Percentiles rank a stretch among this genome's conserved stretches.
phyloP scores from a whole-genome alignment of 352 stramenopile species.

The Phytophthora kernoviae region DNA sequence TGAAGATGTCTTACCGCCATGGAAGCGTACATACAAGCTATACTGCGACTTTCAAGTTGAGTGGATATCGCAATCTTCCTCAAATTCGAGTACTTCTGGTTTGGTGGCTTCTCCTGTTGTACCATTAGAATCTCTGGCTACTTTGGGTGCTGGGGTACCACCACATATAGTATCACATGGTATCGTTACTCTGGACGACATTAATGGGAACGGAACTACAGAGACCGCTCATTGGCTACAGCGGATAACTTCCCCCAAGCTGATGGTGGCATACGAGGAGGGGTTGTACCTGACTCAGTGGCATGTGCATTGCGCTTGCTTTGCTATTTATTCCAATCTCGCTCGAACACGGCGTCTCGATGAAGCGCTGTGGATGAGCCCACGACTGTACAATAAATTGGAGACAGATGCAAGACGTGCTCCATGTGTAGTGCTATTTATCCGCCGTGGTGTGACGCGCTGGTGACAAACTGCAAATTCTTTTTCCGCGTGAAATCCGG shows the following conservation, averaged over 20 bases:
- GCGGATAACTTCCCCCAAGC: slow-evolving; percentile 21
- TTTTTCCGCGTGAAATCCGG: slow-evolving; percentile 77
- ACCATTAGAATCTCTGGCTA: slow-evolving; percentile 19
- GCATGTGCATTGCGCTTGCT: slow-evolving; percentile 60
- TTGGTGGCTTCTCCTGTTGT: background rate
- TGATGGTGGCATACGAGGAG: slow-evolving; percentile 7
- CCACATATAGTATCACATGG: slow-evolving; percentile 24
- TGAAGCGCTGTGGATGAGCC: slow-evolving; percentile 68
- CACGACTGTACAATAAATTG: slow-evolving; percentile 81
- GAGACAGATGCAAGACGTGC: slow-evolving; percentile 83
- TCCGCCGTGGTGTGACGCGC: slow-evolving; percentile 72
- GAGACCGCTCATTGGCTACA: slow-evolving; percentile 29
- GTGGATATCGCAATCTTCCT: slow-evolving; percentile 38
- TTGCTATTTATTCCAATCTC: slow-evolving; percentile 62
- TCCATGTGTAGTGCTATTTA: slow-evolving; percentile 86
- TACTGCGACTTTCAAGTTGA: slow-evolving; percentile 74
- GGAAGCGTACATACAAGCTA: slow-evolving; percentile 78
- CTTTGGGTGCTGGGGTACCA: slow-evolving; percentile 15
- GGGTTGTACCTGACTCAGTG: slow-evolving; percentile 36
- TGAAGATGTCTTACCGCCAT: slow-evolving; percentile 48
- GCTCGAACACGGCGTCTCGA: slow-evolving; percentile 25
- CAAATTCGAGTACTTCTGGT: slow-evolving; percentile 4
- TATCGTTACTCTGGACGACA: slow-evolving; percentile 23
- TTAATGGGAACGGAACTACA: slow-evolving; percentile 20
- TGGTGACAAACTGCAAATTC: slow-evolving; percentile 83